Conservation (phyloP, 2,329 filamentous ascomycete species). For the Trichoderma atrobrunneum region DNA sequence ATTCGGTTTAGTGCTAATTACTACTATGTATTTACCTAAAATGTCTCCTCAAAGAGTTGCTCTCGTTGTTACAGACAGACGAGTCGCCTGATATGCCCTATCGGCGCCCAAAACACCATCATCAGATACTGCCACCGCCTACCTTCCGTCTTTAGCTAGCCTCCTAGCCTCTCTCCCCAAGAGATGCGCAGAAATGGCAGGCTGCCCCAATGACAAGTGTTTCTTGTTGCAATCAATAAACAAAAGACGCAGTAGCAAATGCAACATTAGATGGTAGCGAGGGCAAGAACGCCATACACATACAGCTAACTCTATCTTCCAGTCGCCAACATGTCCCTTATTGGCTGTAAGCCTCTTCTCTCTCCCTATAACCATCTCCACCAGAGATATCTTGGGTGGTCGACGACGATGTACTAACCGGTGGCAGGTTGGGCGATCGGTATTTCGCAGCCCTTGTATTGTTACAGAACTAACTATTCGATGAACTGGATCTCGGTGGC, state of each 20-base stretch:
- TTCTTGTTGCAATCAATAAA: not conserved
- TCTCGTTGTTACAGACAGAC: no score
- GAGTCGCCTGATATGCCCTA: not conserved
- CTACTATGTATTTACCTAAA: not conserved
- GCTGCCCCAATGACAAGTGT: not conserved
- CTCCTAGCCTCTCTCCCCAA: not conserved
- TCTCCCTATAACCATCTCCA: slow-evolving; percentile 5
- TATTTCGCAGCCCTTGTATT: slow-evolving; percentile 4
- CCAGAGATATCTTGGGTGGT: not conserved
- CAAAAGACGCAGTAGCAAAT: not conserved
- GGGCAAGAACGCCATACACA: slow-evolving; percentile 1
- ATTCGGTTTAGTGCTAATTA: not conserved
- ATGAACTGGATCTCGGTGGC: not conserved
- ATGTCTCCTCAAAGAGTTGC: not conserved
- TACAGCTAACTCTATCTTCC: not conserved
- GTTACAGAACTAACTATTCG: not conserved
- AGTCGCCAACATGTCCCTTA: not conserved
- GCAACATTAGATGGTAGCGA: not conserved
- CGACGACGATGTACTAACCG: not conserved
- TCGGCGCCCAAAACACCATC: not conserved
- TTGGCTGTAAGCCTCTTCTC: not conserved
- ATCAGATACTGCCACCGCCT: not conserved
- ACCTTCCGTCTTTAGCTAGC: slow-evolving; percentile 12
- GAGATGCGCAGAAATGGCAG: not conserved
- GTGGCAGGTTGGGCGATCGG: not conserved